These are phyloP conservation scores for Suillus paluster DNA, from an alignment of 768 basidiomycete species.

Conservation along the genomic window DNA sequence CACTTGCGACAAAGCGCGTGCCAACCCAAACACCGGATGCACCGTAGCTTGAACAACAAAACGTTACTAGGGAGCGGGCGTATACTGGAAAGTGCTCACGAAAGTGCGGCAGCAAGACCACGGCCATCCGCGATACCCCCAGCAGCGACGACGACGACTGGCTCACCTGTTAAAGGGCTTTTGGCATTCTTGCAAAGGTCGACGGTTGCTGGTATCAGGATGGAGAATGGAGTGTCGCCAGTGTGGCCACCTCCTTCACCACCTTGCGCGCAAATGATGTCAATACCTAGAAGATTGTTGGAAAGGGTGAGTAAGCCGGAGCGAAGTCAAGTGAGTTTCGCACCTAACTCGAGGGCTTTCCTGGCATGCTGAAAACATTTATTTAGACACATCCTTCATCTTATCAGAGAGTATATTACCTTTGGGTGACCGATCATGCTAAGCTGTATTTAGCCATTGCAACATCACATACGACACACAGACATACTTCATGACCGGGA, in stretches of 20 bases:
- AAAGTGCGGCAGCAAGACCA: conserved; percentile 74
- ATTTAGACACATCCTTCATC: conserved; percentile 7
- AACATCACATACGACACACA: neutral
- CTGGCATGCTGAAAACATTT: conserved; percentile 57
- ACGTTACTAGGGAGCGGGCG: neutral
- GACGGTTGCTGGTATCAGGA: conserved; percentile 82
- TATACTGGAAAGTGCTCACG: conserved; percentile 42
- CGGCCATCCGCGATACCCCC: conserved; percentile 86
- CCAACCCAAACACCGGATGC: conserved; percentile 89
- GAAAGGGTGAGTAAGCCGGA: neutral
- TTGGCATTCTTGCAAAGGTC: conserved; percentile 72
- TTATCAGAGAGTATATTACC: conserved; percentile 38
- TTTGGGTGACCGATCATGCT: conserved; percentile 90
- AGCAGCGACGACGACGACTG: conserved; percentile 79
- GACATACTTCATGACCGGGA: conserved; percentile 83
- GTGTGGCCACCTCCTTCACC: conserved; percentile 92
- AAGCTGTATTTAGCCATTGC: conserved; percentile 13
- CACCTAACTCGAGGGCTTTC: conserved; percentile 76
- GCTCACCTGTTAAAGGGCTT: conserved; percentile 79
- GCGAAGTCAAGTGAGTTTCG: neutral
- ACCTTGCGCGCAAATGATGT: conserved; percentile 88
- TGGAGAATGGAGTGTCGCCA: conserved; percentile 78
- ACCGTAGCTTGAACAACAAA: conserved; percentile 59
- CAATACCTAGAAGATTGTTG: conserved; percentile 58
- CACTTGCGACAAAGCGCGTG: conserved; percentile 84